Evolutionary conservation across 1,284 basidiomycete genomes (phyloP).

Genomic region (Apiotrichum gracile): DNA sequence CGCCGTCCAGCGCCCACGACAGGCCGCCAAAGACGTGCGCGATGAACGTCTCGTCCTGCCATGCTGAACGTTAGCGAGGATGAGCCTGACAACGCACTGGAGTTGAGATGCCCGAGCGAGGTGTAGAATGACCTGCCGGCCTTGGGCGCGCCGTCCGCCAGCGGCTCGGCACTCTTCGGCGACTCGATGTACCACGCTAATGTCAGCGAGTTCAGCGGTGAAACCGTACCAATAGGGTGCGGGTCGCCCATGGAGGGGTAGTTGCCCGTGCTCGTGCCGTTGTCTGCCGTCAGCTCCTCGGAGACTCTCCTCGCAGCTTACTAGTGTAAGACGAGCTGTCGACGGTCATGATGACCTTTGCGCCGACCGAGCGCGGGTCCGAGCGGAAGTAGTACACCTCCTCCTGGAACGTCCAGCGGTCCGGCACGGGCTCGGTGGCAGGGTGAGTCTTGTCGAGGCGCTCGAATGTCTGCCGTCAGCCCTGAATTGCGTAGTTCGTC

Average conservation of each 20-base stretch:
- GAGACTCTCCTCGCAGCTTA: slow-evolving; percentile 28
- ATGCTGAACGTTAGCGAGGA: slow-evolving; percentile 17
- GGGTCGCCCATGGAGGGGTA: slow-evolving; percentile 23
- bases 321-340: slow-evolving; percentile 62
- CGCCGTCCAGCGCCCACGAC: slow-evolving; percentile 59
- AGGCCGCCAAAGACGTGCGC: slow-evolving; percentile 68
- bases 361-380: slow-evolving; percentile 63
- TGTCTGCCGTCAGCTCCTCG: background rate
- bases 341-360: slow-evolving; percentile 60
- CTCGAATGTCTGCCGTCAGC: too few relatives aligned
- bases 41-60: slow-evolving; percentile 58
- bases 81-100: slow-evolving; percentile 42
- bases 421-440: slow-evolving; percentile 59
- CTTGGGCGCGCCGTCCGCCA: slow-evolving; percentile 36
- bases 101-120: slow-evolving; percentile 65
- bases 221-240: slow-evolving; percentile 36
- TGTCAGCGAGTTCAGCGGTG: background rate
- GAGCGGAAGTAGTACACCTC: slow-evolving; percentile 67
- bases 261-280: background rate
- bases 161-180: slow-evolving; percentile 55
- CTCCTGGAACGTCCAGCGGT: slow-evolving; percentile 52
- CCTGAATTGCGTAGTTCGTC: background rate
- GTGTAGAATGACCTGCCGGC: slow-evolving; percentile 76
- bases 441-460: slow-evolving; percentile 61
- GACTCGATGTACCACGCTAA: slow-evolving; percentile 66